These are phyloP conservation scores for Phytopythium vexans DNA, from an alignment of 352 stramenopile species.

Conservation along the genomic window DNA sequence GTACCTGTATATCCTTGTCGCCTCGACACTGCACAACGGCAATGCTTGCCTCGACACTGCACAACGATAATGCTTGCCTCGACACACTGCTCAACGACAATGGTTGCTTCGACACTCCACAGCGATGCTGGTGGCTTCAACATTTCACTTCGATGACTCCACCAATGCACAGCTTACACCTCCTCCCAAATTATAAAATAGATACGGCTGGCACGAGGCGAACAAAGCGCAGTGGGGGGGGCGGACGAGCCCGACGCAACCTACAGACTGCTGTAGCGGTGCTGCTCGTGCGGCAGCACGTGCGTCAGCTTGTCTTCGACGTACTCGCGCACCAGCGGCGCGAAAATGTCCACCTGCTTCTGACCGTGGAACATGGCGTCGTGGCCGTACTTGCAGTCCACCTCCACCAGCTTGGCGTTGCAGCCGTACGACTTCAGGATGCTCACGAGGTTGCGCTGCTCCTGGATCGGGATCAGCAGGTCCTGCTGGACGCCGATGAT, in stretches of 20 bases:
- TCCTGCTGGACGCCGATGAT: slow-evolving; percentile 85
- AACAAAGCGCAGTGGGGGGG: too few relatives aligned
- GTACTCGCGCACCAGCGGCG: slow-evolving; percentile 63
- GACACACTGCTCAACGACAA: too few relatives aligned
- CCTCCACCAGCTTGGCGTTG: slow-evolving; percentile 58
- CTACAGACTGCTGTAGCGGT: slow-evolving; percentile 78
- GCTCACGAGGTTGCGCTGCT: slow-evolving; percentile 76
- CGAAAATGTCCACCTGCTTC: slow-evolving; percentile 79
- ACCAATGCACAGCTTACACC: neutral
- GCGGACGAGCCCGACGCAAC: neutral
- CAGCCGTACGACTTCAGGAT: slow-evolving; percentile 78
- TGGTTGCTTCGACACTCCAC: too few relatives aligned
- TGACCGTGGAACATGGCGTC: slow-evolving; percentile 85
- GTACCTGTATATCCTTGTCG: too few relatives aligned
- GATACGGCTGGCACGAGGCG: too few relatives aligned
- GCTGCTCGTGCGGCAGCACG: slow-evolving; percentile 59
- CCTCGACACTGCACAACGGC: too few relatives aligned
- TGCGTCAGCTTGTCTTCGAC: slow-evolving; percentile 58
- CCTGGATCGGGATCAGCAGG: slow-evolving; percentile 77
- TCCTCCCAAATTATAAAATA: too few relatives aligned
- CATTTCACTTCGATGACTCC: neutral
- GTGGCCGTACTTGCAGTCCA: slow-evolving; percentile 86
- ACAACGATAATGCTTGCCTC: too few relatives aligned
- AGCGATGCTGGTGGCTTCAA: too few relatives aligned
- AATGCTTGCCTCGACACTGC: too few relatives aligned